Percentiles rank a stretch among this genome's conserved stretches.
These are phyloP conservation scores for Penicillium glabrum DNA, from an alignment of 2,329 filamentous ascomycete species.

Conservation along the genomic window DNA sequence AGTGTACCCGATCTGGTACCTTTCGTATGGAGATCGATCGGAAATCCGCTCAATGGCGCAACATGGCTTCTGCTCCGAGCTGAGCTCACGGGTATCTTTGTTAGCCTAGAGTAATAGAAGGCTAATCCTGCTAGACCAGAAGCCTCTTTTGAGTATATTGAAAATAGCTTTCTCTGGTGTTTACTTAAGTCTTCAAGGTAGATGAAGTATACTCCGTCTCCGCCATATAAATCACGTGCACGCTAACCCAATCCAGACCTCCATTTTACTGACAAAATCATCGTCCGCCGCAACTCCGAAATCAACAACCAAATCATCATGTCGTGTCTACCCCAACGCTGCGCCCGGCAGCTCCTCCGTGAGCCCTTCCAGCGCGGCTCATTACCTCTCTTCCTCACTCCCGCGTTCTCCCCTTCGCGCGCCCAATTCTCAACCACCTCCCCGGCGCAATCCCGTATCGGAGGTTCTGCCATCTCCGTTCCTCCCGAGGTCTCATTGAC, in stretches of 20 bases:
- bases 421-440: slow-evolving; percentile 68
- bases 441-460: slow-evolving; percentile 75
- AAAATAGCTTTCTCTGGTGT: too few relatives aligned
- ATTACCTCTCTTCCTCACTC: slow-evolving; percentile 72
- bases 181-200: too few relatives aligned
- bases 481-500: slow-evolving; percentile 79
- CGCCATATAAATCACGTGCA: slow-evolving; percentile 16
- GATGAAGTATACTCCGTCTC: neutral
- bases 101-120: too few relatives aligned
- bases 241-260: slow-evolving; percentile 16
- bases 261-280: slow-evolving; percentile 32
- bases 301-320: slow-evolving; percentile 46
- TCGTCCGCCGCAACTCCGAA: slow-evolving; percentile 23
- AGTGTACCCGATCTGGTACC: too few relatives aligned
- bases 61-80: too few relatives aligned
- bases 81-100: too few relatives aligned
- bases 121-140: too few relatives aligned
- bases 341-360: slow-evolving; percentile 57
- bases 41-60: too few relatives aligned
- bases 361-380: slow-evolving; percentile 50
- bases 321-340: slow-evolving; percentile 64
- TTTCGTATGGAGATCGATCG: too few relatives aligned
- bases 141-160: too few relatives aligned
- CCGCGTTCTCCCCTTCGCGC: slow-evolving; percentile 58
- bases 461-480: slow-evolving; percentile 74